Base-by-base conservation (phyloP, 352 stramenopile genomes). In the Globisporangium echinulatum region DNA sequence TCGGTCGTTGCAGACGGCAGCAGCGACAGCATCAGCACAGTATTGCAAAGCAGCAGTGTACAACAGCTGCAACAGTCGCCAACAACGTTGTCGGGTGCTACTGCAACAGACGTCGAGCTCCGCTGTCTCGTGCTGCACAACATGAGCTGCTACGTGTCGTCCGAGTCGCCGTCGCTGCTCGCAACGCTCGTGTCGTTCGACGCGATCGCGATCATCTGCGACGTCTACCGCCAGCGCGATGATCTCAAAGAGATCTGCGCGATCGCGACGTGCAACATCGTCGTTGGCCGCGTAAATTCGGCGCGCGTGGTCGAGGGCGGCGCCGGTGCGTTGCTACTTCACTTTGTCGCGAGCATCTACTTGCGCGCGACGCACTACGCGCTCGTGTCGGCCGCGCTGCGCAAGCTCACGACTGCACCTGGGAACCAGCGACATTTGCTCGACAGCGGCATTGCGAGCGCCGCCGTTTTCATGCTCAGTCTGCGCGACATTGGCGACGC, bases 91-190 rank as follows among this genome's bases (percentile, higher is more conserved):
- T 19, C 58, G 5, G 25, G 25, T 33, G 25, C 25, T 33, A 50
- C 48, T 13, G 61, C 46, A 7, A 58, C 52, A 2, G 65, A 76
- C 43, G 54, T 76, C 9, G 80, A 85, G 66, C 53, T 92, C 6
- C 84, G 78, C 54, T 82, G 72, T 37, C 59, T 87, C n/a, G 74
- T 87, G 11, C 68, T 92, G 11, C 81, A 92, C 69, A 92, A 92
- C 56, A 56, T 90, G 19, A 92, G 77, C 56, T 92, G 82, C 15
- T 52, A 62, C 38, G 47, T 43, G 5, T 2, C 44, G 2, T 52
- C 59, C 44, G 47, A 37, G 5, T 2, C 44, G 4, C 9, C 42
- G 13, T 43, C 52, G 7, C 42, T 47, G 2, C 67, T 87, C n/a
- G 72, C 72, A 5, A 37, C 56, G 15, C 73, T 92, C 5, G 79